A percentile compares a stretch with the other conserved stretches of the same genome.
phyloP scores from a whole-genome alignment of 352 stramenopile species.

The Phytophthora rubi region DNA sequence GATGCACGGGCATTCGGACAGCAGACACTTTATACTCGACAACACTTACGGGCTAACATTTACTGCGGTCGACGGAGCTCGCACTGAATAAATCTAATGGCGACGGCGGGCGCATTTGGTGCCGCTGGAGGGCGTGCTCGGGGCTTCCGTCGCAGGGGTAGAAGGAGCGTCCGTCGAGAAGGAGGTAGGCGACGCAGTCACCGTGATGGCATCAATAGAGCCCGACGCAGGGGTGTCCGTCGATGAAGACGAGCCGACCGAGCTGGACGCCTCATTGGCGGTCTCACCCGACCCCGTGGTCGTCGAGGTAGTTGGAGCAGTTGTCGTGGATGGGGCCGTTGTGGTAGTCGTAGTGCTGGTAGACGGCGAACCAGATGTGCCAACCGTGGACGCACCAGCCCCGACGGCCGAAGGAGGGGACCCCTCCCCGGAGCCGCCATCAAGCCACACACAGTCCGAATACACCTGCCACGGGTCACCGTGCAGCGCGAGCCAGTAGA shows the following conservation, averaged over 20 bases:
- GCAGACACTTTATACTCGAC: constrained; percentile 12
- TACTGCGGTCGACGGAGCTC: constrained; percentile 3
- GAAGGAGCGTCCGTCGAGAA: not conserved
- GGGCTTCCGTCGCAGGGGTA: constrained; percentile 19
- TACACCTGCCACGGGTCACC: constrained; percentile 69
- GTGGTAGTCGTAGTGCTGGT: constrained; percentile 1
- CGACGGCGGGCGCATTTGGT: constrained; percentile 11
- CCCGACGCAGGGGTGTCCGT: not conserved
- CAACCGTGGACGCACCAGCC: constrained; percentile 15
- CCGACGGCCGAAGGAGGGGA: constrained; percentile 26
- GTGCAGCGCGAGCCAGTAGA: constrained; percentile 70
- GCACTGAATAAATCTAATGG: constrained; percentile 18
- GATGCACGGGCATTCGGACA: not conserved
- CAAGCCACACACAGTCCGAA: constrained; percentile 46
- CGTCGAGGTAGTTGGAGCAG: constrained; percentile 5
- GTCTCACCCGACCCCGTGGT: constrained; percentile 12
- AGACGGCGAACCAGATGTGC: constrained; percentile 2
- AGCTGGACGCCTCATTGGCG: constrained; percentile 7
- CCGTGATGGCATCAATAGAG: not conserved
- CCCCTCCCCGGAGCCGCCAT: constrained; percentile 33
- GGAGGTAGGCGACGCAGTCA: constrained; percentile 1
- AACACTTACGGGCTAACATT: constrained; percentile 15
- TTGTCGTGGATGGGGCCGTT: constrained; percentile 8
- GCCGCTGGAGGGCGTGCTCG: constrained; percentile 6
- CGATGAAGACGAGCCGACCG: not conserved